Evolutionary conservation across 768 basidiomycete species (phyloP), one percentile per base, ranked within the genome.

Genomic region (Candolleomyces eurysporus): DNA sequence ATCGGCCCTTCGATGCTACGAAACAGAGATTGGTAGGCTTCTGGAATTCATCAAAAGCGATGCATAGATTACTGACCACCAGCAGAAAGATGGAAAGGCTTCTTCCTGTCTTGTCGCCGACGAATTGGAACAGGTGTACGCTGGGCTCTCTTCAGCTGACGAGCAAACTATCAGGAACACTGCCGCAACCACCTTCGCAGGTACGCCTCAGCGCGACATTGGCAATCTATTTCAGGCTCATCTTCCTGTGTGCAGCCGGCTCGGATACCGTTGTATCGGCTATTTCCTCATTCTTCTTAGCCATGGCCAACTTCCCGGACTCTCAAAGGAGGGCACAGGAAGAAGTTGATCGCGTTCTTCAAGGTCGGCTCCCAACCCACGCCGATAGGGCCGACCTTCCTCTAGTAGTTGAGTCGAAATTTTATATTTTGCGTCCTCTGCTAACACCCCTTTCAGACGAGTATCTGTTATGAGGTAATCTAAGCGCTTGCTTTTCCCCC

Each of bases 121-220:
- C 11, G 36, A 36, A 36, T 6, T 36, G 36, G 36, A 36, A 36
- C 6, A 36, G 36, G 36, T 36, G 36, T 11, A 36, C 36, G 36
- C 36, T 8, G 36, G 36, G 6, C 36, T 36, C 36, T 36, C 36
- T 36, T 36, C 36, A 36, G 11, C 36, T 36, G 69, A 75, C 39
- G 78, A 78, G 64, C 67, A 68, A 4, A 65, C 75, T 36, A 73
- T 80, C 3, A 79, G 74, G 63, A 79, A 80, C 55, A 75, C 78
- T 11, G 76, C 78, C 9, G 79, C 75, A 5, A 79, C 79, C 21
- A 70, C 75, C 26, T 82, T 77, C 62, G 75, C 78, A 64, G 80
- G 77, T 77, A 64, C 22, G 67, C 62, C 31, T 43, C 11, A 46
- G 5, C 43, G 48, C 31, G 21, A 54, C 26, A 43, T 61, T 43